A percentile compares a stretch with the other conserved stretches of the same genome.
These are phyloP conservation scores for Tolypocladium paradoxum DNA, from an alignment of 2,329 filamentous ascomycete genomes.

Conservation along the genomic window DNA sequence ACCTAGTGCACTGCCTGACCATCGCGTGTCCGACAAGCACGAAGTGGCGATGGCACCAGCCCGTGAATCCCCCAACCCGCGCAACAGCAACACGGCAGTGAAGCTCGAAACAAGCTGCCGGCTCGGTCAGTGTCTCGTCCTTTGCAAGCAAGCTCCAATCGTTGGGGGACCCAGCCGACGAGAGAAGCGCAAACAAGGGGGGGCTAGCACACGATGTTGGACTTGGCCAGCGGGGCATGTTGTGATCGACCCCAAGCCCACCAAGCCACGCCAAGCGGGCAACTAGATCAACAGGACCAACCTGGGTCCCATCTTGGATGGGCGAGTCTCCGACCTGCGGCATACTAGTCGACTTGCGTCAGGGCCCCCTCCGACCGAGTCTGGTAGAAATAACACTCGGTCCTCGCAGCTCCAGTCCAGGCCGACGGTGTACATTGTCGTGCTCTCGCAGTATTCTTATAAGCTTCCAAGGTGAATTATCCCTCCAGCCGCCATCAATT, in stretches of 20 bases:
- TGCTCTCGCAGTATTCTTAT: not conserved
- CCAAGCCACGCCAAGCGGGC: not conserved
- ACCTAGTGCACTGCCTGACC: too few species aligned
- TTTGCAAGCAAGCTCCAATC: not conserved
- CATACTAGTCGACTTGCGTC: not conserved
- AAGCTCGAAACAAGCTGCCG: not conserved
- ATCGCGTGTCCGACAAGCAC: not conserved
- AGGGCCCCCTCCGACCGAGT: not conserved
- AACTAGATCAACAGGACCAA: not conserved
- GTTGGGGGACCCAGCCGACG: not conserved
- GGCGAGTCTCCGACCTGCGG: not conserved
- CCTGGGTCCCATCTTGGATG: not conserved
- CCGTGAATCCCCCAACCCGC: not conserved
- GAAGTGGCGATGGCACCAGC: not conserved
- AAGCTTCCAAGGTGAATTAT: not conserved
- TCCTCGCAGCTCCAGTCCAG: not conserved
- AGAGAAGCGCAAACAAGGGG: not conserved
- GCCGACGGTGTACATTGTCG: not conserved
- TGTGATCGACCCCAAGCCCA: not conserved
- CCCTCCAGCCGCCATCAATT: not conserved
- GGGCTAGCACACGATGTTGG: not conserved
- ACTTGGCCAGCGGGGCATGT: not conserved
- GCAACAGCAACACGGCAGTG: not conserved
- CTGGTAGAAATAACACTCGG: not conserved
- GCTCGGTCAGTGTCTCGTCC: not conserved